These are phyloP conservation scores for Suaeda aralocaspica DNA, from an alignment of 148 eudicot species.

Conservation along the genomic window DNA sequence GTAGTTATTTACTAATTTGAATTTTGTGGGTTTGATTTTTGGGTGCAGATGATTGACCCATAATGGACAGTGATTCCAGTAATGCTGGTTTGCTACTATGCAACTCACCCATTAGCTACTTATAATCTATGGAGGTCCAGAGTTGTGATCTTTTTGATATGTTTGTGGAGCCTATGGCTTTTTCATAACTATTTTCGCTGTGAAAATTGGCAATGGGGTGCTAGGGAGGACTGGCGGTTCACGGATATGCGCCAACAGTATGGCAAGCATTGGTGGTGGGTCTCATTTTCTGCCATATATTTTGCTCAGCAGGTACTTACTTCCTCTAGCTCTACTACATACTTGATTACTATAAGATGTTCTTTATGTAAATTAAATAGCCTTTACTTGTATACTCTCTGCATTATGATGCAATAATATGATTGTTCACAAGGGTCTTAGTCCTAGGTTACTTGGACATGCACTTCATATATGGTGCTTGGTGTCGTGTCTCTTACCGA, in stretches of 20 bases:
- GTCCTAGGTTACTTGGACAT: too few species aligned
- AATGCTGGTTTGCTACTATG: conserved; percentile 60
- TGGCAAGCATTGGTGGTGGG: conserved; percentile 85
- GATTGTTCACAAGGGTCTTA: background rate
- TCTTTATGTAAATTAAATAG: background rate
- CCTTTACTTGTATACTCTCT: background rate
- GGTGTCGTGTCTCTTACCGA: too few species aligned
- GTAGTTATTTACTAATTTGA: background rate
- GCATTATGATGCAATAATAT: background rate
- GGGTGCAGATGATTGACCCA: conserved; percentile 78
- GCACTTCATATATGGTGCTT: too few species aligned
- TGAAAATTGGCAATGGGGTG: conserved; percentile 91
- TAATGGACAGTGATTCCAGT: conserved; percentile 90
- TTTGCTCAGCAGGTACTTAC: conserved; percentile 69
- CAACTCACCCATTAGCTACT: conserved; percentile 57
- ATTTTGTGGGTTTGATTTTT: background rate
- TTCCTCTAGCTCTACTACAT: background rate
- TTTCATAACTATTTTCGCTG: conserved; percentile 86
- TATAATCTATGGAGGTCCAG: conserved; percentile 59
- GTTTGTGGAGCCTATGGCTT: conserved; percentile 76
- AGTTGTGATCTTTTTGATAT: conserved; percentile 52
- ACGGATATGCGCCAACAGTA: conserved; percentile 63
- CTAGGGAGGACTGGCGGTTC: conserved; percentile 94
- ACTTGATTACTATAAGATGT: background rate
- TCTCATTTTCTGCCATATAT: conserved; percentile 79